These are phyloP conservation scores for Colletotrichum eleusines DNA, from an alignment of 2,329 filamentous ascomycete species.

Conservation along the genomic window DNA sequence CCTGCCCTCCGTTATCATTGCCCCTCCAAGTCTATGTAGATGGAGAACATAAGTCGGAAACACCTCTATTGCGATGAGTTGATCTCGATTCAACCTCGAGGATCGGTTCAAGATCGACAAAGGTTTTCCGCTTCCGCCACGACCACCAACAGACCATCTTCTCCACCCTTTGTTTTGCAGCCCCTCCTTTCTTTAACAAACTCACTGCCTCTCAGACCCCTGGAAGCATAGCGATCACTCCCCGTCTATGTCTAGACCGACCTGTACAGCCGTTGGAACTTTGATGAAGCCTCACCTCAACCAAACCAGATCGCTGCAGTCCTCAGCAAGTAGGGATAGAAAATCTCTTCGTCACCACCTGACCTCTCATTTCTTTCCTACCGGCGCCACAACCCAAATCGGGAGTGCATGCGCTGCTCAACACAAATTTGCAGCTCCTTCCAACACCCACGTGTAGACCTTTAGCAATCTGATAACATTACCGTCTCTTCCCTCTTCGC, in stretches of 20 bases:
- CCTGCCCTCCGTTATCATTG: background rate
- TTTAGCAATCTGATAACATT: slow-evolving; percentile 3
- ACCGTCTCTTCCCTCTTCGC: background rate
- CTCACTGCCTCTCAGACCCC: background rate
- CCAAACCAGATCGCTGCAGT: background rate
- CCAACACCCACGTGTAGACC: background rate
- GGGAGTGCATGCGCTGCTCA: background rate
- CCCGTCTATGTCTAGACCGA: background rate
- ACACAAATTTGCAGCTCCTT: background rate
- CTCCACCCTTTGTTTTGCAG: background rate
- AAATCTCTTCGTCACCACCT: background rate
- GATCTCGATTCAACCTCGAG: background rate
- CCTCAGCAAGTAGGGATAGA: background rate
- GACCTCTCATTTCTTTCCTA: background rate
- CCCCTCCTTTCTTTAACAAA: too few relatives aligned
- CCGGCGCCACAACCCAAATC: background rate
- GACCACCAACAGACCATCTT: background rate
- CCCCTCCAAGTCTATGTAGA: background rate
- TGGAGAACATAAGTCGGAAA: background rate
- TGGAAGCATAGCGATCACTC: background rate
- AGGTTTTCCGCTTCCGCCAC: background rate
- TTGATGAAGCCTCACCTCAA: background rate
- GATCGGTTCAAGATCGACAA: too few relatives aligned
- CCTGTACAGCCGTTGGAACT: background rate
- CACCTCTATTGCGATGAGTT: background rate